Evolutionary conservation across 768 basidiomycete species (phyloP), one percentile per base, ranked within the genome.

Genomic region (Punctularia strigosozonata): DNA sequence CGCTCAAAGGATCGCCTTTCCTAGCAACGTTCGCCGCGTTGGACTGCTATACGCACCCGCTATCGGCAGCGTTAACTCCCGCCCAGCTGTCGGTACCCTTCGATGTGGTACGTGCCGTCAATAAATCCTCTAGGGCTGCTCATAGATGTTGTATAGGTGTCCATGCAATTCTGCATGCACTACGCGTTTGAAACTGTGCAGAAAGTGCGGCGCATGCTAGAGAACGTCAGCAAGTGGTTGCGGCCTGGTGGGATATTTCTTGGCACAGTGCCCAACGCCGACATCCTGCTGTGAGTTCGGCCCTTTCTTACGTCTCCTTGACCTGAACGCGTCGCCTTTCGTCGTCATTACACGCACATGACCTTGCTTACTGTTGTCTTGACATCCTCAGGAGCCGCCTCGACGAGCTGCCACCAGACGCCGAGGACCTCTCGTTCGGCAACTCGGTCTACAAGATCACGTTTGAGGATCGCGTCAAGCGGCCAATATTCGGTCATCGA

Each of bases 121-220:
- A 28, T 8, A 8, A 8, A 12, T 8, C 10, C 10, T 8, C 33
- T 19, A 8, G 33, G 10, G 33, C 8, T 34, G 33, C 28, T 15
- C 10, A 10, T 95, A 53, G 95, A 98, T 52, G 87, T 90, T 41
- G 90, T 98, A n/a, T n/a, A n/a, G n/a, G n/a, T n/a, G 4, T 87
- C 89, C 2, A 88, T 97, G 89, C 95, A 99, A 55, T 99, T 99
- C 57, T 98, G 95, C 60, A 97, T 99, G 87, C 95, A 99, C 57
- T 98, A 99, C 53, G 95, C 95, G 6, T 98, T 99, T 56, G 91
- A 98, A 58, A 82, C 73, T n/a, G 72, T 77, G 22, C 65, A 72
- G 42, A 95, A 95, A 54, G 85, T 79, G 19, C 72, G 87, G 23
- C 81, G 77, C 56, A 95, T 99, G 95, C 75, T 99, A 23, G 71